A percentile compares a stretch with the other conserved stretches of the same genome.
These are phyloP conservation scores for Hyaloperonospora arabidopsidis DNA, from an alignment of 352 stramenopile species.

Conservation along the genomic window DNA sequence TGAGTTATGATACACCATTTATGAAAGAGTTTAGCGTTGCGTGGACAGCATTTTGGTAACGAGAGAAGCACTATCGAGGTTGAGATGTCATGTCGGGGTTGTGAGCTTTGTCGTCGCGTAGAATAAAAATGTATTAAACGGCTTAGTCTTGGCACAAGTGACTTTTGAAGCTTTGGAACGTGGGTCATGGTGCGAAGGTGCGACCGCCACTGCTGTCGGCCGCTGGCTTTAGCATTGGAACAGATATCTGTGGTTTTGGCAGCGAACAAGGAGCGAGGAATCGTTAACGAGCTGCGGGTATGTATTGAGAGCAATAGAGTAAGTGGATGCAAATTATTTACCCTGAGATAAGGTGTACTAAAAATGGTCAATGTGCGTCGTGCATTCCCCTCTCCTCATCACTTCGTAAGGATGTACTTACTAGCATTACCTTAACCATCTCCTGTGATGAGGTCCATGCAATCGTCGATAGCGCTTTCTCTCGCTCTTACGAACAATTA, in stretches of 20 bases:
- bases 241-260: neutral
- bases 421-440: conserved; percentile 16
- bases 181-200: too few relatives aligned
- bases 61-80: conserved; percentile 11
- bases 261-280: conserved; percentile 21
- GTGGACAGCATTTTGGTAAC: conserved; percentile 37
- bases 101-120: conserved; percentile 15
- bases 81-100: too few relatives aligned
- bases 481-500: conserved; percentile 44
- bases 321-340: conserved; percentile 12
- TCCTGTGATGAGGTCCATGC: conserved; percentile 27
- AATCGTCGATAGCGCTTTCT: neutral
- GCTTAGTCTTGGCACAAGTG: conserved; percentile 19
- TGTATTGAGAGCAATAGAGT: conserved; percentile 61
- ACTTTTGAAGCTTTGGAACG: too few relatives aligned
- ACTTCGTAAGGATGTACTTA: conserved; percentile 5
- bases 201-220: too few relatives aligned
- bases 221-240: neutral
- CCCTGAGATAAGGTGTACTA: neutral
- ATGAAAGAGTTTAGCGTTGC: too few relatives aligned
- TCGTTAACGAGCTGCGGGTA: conserved; percentile 11
- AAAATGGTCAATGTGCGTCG: neutral
- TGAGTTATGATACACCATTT: too few relatives aligned
- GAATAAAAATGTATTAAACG: conserved; percentile 25
- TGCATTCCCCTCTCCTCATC: too few relatives aligned